These are phyloP conservation scores for Biscogniauxia mediterranea DNA, from an alignment of 2,329 filamentous ascomycete species.

Conservation along the genomic window DNA sequence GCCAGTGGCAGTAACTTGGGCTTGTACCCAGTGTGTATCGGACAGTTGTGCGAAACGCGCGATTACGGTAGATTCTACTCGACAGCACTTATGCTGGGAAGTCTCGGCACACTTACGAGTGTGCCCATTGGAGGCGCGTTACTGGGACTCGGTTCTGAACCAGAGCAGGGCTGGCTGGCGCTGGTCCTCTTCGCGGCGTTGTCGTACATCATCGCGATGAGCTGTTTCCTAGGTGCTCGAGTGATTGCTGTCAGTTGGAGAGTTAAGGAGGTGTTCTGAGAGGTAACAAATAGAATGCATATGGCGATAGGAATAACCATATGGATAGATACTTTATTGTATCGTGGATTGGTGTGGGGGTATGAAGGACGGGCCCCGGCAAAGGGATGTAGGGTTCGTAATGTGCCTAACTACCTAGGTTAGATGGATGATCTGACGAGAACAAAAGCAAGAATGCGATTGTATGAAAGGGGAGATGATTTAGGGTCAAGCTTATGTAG, in stretches of 20 bases:
- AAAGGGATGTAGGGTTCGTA: background rate
- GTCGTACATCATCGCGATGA: conserved; percentile 29
- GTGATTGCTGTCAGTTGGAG: conserved; percentile 29
- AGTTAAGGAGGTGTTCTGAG: conserved; percentile 26
- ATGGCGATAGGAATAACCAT: too few species aligned
- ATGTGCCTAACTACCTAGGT: background rate
- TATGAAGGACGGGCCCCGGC: background rate
- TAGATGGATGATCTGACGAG: background rate
- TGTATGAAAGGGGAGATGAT: background rate
- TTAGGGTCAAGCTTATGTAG: background rate
- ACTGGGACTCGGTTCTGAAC: conserved; percentile 16
- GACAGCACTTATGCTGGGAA: conserved; percentile 74
- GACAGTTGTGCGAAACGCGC: conserved; percentile 73
- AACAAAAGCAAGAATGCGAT: background rate
- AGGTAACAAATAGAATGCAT: background rate
- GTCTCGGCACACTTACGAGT: conserved; percentile 61
- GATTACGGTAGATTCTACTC: conserved; percentile 76
- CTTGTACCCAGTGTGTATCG: conserved; percentile 75
- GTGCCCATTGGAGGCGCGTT: conserved; percentile 43
- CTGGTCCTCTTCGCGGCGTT: conserved; percentile 29
- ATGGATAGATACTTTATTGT: background rate
- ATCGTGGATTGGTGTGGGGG: background rate
- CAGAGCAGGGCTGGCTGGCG: conserved; percentile 25
- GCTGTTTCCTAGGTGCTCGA: conserved; percentile 28
- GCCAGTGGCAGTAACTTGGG: conserved; percentile 76